Base-by-base conservation (phyloP, 1,139 yeast species). In the Pichia sp. region DNA sequence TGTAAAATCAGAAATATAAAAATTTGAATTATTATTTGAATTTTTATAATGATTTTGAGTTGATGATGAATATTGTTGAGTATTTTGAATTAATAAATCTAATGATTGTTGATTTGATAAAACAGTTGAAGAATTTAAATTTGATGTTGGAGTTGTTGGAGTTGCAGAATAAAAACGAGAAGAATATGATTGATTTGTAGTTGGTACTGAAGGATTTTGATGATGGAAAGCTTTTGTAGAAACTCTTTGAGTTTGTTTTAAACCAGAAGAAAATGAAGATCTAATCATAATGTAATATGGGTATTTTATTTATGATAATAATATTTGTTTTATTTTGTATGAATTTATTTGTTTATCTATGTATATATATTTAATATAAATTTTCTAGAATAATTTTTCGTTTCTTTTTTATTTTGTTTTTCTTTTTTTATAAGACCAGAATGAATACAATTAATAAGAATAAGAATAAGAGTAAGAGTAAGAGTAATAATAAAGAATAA, bases 181-280 rank as follows among this genome's bases (percentile, higher is more conserved):
- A 18, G 18, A 18, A 18, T 18, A 18, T 18, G 18, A 18, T 18
- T 18, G 18, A 18, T 18, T 18, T 18, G 18, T 18, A 18, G 18
- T 18, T 18, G 18, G 18, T 18, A 18, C 18, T 18, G 46, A 27
- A 29, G 58, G 56, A 10, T 40, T 43, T 48, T 58, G 59, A 40
- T 58, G 62, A 39, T 59, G 64, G 26, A 62, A 43, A 4, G 64
- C 64, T 49, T 62, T 63, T 6, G 64, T 46, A 8, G 65, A 59
- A 35, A 58, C 66, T 46, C 66, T 53, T 43, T 62, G 66, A 25
- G 64, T 37, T 46, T 63, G 66, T 42, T 61, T 62, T 34, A 62
- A 47, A 10, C 66, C 61, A 30, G 52, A 54, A 29, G 58, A 34
- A 7, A 65, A 60, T 38, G 62, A 37, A 18, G 60, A 48, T 57